Conservation (phyloP, 169 alveolate genomes). For the Ichthyophthirius multifiliis region DNA sequence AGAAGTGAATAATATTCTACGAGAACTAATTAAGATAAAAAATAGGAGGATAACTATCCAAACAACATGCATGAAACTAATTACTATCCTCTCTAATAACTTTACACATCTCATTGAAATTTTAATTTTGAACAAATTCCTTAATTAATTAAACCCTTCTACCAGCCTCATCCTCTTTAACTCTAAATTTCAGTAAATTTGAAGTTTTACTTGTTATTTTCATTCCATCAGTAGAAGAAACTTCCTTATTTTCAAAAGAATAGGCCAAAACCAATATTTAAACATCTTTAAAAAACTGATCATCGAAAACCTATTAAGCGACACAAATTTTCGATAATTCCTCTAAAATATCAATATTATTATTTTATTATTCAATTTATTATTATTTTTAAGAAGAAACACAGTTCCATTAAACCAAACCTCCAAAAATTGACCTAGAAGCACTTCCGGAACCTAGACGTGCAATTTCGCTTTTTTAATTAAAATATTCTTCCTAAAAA, state of each 20-base stretch:
- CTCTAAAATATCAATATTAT: constrained; percentile 9
- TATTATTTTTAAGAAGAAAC: constrained; percentile 33
- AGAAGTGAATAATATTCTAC: constrained; percentile 44
- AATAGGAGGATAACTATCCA: constrained; percentile 78
- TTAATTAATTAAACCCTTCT: constrained; percentile 47
- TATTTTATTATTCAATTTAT: not conserved
- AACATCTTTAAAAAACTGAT: not conserved
- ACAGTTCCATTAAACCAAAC: constrained; percentile 76
- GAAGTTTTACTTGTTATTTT: constrained; percentile 58
- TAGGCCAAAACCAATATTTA: constrained; percentile 39
- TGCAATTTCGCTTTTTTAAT: constrained; percentile 52
- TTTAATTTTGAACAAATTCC: constrained; percentile 50
- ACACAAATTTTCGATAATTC: constrained; percentile 24
- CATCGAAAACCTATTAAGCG: not conserved
- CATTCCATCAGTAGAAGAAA: constrained; percentile 81
- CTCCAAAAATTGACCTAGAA: constrained; percentile 77
- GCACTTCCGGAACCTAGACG: constrained; percentile 88
- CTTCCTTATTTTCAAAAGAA: constrained; percentile 51
- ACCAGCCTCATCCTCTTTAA: constrained; percentile 38
- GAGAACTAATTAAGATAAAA: constrained; percentile 75
- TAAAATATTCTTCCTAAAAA: constrained; percentile 18
- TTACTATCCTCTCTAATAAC: constrained; percentile 73
- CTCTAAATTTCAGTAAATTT: constrained; percentile 54
- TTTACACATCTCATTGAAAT: constrained; percentile 57
- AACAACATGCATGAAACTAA: constrained; percentile 74